A percentile compares a stretch with the other conserved stretches of the same genome.
phyloP scores from a whole-genome alignment of 1,284 basidiomycete species.

The Papiliotrema laurentii region DNA sequence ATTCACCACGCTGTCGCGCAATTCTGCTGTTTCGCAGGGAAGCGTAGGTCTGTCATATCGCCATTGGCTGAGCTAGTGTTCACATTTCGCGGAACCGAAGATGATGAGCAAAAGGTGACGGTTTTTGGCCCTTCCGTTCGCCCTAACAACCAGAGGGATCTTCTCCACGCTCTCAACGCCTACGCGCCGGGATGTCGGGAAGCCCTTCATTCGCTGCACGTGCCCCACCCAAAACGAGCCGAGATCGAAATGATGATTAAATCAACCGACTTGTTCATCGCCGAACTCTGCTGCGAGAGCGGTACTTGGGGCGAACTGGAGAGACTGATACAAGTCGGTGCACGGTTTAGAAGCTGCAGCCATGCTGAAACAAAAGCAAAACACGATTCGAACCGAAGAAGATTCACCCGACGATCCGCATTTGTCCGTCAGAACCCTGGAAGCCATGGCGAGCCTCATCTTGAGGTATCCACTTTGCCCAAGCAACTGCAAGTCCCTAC shows the following conservation, averaged over 20 bases:
- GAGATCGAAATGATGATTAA: not conserved
- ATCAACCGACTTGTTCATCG: not conserved
- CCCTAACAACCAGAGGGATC: not conserved
- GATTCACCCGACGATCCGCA: too few species aligned
- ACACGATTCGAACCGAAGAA: not conserved
- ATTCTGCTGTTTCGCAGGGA: not conserved
- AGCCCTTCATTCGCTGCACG: not conserved
- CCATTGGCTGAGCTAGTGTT: not conserved
- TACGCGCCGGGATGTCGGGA: not conserved
- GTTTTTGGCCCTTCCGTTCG: not conserved
- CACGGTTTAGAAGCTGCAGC: not conserved
- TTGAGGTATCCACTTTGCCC: too few species aligned
- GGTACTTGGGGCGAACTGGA: not conserved
- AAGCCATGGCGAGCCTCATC: too few species aligned
- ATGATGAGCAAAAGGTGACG: not conserved
- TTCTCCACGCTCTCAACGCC: not conserved
- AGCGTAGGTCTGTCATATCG: not conserved
- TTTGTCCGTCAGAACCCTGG: too few species aligned
- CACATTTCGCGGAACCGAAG: not conserved
- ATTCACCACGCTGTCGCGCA: not conserved
- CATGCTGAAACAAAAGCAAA: not conserved
- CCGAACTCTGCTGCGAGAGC: not conserved
- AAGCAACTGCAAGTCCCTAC: too few species aligned
- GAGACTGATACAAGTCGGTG: not conserved
- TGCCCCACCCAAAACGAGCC: not conserved